phyloP scores from a whole-genome alignment of 805 yeast species.

The Yarrowia deformans region DNA sequence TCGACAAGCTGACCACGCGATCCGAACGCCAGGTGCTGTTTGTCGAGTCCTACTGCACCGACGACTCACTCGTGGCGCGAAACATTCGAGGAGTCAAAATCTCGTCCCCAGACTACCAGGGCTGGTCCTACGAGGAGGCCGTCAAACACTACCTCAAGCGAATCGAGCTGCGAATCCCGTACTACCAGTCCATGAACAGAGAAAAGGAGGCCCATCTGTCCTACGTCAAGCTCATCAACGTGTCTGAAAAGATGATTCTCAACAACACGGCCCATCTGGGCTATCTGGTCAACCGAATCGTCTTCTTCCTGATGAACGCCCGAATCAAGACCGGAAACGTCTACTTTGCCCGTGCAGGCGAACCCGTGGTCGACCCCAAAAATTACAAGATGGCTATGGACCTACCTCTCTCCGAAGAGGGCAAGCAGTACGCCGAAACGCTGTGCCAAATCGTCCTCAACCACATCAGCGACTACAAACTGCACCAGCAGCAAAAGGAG shows the following conservation, averaged over 20 bases:
- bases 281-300: slow-evolving; percentile 87
- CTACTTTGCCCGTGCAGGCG: slow-evolving; percentile 74
- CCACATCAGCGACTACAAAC: slow-evolving; percentile 45
- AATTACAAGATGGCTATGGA: slow-evolving; percentile 80
- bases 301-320: slow-evolving; percentile 89
- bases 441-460: slow-evolving; percentile 65
- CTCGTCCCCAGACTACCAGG: slow-evolving; percentile 80
- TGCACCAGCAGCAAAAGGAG: slow-evolving; percentile 32
- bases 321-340: slow-evolving; percentile 87
- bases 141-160: slow-evolving; percentile 77
- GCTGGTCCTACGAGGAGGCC: slow-evolving; percentile 78
- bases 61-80: slow-evolving; percentile 67
- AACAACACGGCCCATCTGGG: slow-evolving; percentile 80
- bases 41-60: slow-evolving; percentile 86
- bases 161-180: slow-evolving; percentile 69
- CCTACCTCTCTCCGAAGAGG: slow-evolving; percentile 66
- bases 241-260: slow-evolving; percentile 82
- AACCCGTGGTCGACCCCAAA: slow-evolving; percentile 57
- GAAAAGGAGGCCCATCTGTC: slow-evolving; percentile 61
- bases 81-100: slow-evolving; percentile 85
- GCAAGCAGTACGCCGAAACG: slow-evolving; percentile 68
- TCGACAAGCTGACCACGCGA: slow-evolving; percentile 58
- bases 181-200: slow-evolving; percentile 71
- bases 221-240: slow-evolving; percentile 86
- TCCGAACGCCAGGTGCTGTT: slow-evolving; percentile 78